phyloP scores from a whole-genome alignment of 2,329 filamentous ascomycete genomes.

The Pseudogymnoascus sp. region DNA sequence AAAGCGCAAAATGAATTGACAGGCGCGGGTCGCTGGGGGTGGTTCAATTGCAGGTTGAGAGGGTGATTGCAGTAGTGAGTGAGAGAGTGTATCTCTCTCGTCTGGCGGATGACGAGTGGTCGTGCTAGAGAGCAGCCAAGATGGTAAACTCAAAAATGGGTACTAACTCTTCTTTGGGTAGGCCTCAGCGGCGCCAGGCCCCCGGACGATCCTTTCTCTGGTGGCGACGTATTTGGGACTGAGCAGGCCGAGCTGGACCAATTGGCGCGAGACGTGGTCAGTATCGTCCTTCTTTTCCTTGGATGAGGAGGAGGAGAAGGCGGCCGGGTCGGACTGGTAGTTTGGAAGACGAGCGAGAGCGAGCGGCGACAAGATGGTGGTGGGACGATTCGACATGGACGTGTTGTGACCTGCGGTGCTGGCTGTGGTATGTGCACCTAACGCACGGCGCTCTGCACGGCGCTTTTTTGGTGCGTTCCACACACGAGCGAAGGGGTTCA shows the following conservation, averaged over 20 bases:
- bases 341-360: background rate
- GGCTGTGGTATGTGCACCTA: background rate
- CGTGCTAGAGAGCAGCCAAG: background rate
- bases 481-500: conserved; percentile 2
- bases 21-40: background rate
- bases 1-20: background rate
- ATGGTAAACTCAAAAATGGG: background rate
- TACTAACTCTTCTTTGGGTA: background rate
- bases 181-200: conserved; percentile 2
- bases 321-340: background rate
- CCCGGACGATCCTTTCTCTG: background rate
- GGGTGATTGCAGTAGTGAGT: background rate
- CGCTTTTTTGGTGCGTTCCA: background rate
- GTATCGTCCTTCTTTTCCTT: background rate
- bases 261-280: background rate
- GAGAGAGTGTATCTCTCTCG: background rate
- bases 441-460: background rate
- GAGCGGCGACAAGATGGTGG: background rate
- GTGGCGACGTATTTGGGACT: background rate
- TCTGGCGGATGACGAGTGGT: background rate
- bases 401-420: background rate
- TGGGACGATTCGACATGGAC: conserved; percentile 1
- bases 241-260: conserved; percentile 3
- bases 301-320: background rate
- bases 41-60: background rate